These are phyloP conservation scores for Persicaria maculosa DNA, from an alignment of 148 eudicot genomes.

Conservation along the genomic window DNA sequence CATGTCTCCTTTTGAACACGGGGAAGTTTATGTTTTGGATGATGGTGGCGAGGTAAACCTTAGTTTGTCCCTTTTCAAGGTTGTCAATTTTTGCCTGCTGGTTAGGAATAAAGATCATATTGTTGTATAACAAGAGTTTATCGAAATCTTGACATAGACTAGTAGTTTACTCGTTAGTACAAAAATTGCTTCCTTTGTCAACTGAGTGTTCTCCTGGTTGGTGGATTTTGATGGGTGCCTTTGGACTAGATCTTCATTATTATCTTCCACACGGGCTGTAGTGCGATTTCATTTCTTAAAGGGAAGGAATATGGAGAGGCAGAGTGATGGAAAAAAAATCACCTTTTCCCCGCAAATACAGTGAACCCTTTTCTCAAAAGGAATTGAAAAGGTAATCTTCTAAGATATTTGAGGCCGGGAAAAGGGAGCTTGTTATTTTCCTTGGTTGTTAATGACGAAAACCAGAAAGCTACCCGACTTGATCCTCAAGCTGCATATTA, in stretches of 20 bases:
- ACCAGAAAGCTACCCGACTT: too few relatives aligned
- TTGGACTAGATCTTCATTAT: not conserved
- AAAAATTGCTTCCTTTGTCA: not conserved
- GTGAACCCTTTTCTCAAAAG: too few relatives aligned
- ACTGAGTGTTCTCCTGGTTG: constrained; percentile 2
- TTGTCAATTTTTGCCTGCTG: not conserved
- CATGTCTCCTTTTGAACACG: constrained; percentile 97
- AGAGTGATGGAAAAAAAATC: not conserved
- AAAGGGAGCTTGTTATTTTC: too few relatives aligned
- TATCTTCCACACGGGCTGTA: not conserved
- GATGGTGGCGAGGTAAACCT: constrained; percentile 89
- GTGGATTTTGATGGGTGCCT: constrained; percentile 1
- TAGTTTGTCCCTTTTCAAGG: not conserved
- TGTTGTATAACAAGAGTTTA: not conserved
- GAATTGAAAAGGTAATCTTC: too few relatives aligned
- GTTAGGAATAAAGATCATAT: not conserved
- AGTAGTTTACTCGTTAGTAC: not conserved
- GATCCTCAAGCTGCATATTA: too few relatives aligned
- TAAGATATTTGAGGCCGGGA: too few relatives aligned
- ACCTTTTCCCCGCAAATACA: constrained; percentile 1
- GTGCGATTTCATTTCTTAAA: not conserved
- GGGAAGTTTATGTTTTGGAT: constrained; percentile 88
- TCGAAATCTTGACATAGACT: not conserved
- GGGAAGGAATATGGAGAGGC: not conserved
- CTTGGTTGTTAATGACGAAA: too few relatives aligned